These are phyloP conservation scores for Hanseniaspora lindneri DNA, from an alignment of 805 yeast genomes.

Conservation along the genomic window DNA sequence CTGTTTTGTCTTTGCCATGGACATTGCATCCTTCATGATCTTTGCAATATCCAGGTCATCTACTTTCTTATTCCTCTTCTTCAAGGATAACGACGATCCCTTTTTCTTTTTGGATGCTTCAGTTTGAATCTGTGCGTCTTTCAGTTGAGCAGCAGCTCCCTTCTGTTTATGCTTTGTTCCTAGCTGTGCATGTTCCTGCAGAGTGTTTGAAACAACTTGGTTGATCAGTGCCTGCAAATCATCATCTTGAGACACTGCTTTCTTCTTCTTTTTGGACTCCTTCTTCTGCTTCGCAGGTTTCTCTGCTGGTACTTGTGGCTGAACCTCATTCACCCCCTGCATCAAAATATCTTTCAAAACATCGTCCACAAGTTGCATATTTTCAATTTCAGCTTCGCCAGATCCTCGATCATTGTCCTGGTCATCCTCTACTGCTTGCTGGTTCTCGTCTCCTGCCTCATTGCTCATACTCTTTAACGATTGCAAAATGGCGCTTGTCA, in stretches of 20 bases:
- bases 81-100: slow-evolving; percentile 13
- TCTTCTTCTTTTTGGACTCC: slow-evolving; percentile 16
- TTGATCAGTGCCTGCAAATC: slow-evolving; percentile 27
- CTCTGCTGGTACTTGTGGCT: slow-evolving; percentile 18
- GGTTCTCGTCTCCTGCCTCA: slow-evolving; percentile 4
- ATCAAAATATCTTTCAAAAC: slow-evolving; percentile 1
- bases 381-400: slow-evolving; percentile 6
- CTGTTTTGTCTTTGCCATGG: slow-evolving; percentile 55
- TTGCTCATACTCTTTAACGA: slow-evolving; percentile 4
- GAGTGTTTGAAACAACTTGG: slow-evolving; percentile 26
- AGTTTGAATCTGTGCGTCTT: neutral
- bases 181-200: slow-evolving; percentile 28
- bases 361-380: slow-evolving; percentile 6
- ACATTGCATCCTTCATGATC: slow-evolving; percentile 65
- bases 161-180: slow-evolving; percentile 15
- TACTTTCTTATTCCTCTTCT: slow-evolving; percentile 21
- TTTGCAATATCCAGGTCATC: slow-evolving; percentile 55
- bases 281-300: slow-evolving; percentile 11
- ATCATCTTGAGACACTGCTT: slow-evolving; percentile 16
- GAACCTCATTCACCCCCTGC: neutral
- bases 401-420: neutral
- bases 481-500: slow-evolving; percentile 11
- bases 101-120: slow-evolving; percentile 12
- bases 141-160: neutral
- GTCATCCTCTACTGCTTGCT: neutral